Conservation (phyloP, 352 stramenopile species). For the Phytopythium oedochilum region DNA sequence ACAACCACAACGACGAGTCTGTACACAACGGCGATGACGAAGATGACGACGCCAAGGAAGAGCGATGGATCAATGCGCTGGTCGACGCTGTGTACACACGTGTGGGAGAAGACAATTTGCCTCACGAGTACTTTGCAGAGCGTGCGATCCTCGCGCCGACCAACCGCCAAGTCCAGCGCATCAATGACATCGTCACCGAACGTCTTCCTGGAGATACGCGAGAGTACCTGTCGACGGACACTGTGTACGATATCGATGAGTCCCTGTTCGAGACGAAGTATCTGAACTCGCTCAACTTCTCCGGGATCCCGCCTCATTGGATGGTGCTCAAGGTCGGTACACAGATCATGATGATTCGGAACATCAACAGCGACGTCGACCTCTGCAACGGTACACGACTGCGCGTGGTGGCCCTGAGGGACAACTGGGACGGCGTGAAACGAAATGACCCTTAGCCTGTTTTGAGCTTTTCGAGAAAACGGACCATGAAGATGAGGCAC, state of each 20-base stretch:
- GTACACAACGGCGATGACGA: not conserved
- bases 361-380: constrained; percentile 7
- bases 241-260: not conserved
- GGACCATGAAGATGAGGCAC: no score
- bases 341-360: constrained; percentile 12
- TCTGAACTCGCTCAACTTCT: not conserved
- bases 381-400: constrained; percentile 11
- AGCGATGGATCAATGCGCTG: not conserved
- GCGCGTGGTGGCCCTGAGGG: not conserved
- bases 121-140: not conserved
- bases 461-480: no score
- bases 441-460: no score
- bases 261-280: not conserved
- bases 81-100: not conserved
- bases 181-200: not conserved
- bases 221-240: not conserved
- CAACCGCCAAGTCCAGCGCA: not conserved
- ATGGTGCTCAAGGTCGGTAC: not conserved
- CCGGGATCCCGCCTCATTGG: not conserved
- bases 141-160: not conserved
- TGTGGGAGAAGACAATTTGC: not conserved
- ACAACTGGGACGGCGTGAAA: no score
- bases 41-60: not conserved
- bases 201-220: not conserved
- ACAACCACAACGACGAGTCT: not conserved